A percentile compares a stretch with the other conserved stretches of the same genome.
Evolutionary conservation across 164 flowering plant species (phyloP).

Genomic region (Cinnamomum micranthum): DNA sequence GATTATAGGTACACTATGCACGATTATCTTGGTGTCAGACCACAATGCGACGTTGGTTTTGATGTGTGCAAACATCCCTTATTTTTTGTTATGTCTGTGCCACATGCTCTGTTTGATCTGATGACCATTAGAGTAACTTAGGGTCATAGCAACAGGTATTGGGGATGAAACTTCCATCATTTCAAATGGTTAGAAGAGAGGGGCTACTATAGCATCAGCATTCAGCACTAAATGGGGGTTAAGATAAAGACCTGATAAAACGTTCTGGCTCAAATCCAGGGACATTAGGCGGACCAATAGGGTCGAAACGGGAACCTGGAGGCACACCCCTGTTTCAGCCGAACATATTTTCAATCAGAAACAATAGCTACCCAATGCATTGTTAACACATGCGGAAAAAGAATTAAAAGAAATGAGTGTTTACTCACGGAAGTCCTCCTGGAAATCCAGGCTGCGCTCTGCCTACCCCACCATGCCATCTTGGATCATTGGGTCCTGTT

Average conservation of each 20-base stretch:
- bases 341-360: constrained; percentile 8
- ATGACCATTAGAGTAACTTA: no score
- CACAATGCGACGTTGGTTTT: no score
- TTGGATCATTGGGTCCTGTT: constrained; percentile 75
- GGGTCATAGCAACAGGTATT: no score
- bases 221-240: neutral
- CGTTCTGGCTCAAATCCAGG: constrained; percentile 81
- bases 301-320: constrained; percentile 89
- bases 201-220: no score
- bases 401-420: neutral
- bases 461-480: constrained; percentile 40
- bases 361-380: neutral
- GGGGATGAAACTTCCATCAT: no score
- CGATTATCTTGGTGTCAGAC: no score
- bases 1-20: no score
- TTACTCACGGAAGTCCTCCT: constrained; percentile 51
- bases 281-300: constrained; percentile 77
- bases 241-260: constrained; percentile 40
- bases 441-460: constrained; percentile 28
- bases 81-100: no score
- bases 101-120: no score
- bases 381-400: neutral
- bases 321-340: constrained; percentile 54
- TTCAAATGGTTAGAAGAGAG: no score
- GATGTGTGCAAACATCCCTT: no score